Base-by-base conservation (phyloP, 164 flowering plant species). In the Santalum album region DNA sequence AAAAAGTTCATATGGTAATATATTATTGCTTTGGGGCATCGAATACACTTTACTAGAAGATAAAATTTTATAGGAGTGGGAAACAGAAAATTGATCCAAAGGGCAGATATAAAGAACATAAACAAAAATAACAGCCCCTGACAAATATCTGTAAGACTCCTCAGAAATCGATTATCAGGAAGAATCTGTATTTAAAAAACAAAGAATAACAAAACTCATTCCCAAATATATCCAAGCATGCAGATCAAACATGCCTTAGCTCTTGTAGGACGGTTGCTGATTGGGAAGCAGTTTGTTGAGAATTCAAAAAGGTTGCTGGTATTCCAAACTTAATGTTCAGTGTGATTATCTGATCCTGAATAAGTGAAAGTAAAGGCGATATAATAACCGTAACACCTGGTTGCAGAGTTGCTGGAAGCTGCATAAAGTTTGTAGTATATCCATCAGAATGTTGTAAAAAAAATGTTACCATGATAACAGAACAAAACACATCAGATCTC, bases 331-430 rank as follows among this genome's bases (percentile, higher is more conserved):
- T 87, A 52, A 79, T 72, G 68, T 85, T 90, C 65, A 92, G 64
- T 20, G 96, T 74, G 23, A 90, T 47, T 57, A 87, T 90, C 75
- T 92, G 99, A 70, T 89, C 99, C 66, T 92, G 99, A 60, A 89
- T 89, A 47, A 89, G 96, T 34, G 99, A 92, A 52, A 89, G 97
- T 25, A 92, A 67, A 35, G 97, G 99, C 49, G 84, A 80, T 22
- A 92, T 64, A 34, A 90, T 97, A 61, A 90, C 62, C 10, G 92
- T 92, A 61, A 90, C 88, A 48, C 99, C 97, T 36, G 83, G 80
- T 66, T 66, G 75, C 40, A 92, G 71, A 46, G 84, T 90, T 52
- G 97, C 99, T 35, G 97, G 96, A 40, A 92, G 97, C 99, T 92
- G 90, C 38, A 65, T 24, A 68, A n/a, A 21, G 29, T 7, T 51